These are phyloP conservation scores for Didymella exigua DNA, from an alignment of 2,329 filamentous ascomycete species.

Conservation along the genomic window DNA sequence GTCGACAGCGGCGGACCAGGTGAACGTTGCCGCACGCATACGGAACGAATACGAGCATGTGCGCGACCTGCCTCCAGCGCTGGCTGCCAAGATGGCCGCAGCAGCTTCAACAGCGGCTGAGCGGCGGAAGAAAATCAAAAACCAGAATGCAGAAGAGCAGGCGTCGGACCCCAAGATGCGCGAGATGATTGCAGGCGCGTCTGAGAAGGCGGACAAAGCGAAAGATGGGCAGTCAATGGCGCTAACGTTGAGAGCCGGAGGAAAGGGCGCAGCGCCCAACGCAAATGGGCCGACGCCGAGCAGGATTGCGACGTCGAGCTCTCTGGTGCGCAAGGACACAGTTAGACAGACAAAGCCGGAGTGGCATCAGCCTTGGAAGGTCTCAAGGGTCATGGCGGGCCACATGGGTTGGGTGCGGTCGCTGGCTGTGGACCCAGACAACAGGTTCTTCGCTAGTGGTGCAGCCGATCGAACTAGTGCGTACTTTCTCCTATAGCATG, in stretches of 20 bases:
- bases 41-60: constrained; percentile 78
- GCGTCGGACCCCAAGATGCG: constrained; percentile 62
- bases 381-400: constrained; percentile 96
- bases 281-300: constrained; percentile 61
- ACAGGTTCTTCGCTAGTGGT: constrained; percentile 96
- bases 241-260: constrained; percentile 59
- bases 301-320: constrained; percentile 58
- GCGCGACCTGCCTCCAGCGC: constrained; percentile 73
- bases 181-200: constrained; percentile 70
- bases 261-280: constrained; percentile 57
- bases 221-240: constrained; percentile 60
- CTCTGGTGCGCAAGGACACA: constrained; percentile 67
- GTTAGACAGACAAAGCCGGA: constrained; percentile 77
- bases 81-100: constrained; percentile 79
- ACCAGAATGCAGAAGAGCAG: constrained; percentile 54
- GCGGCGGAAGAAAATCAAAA: constrained; percentile 67
- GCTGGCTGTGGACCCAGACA: constrained; percentile 85
- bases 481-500: neutral
- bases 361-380: constrained; percentile 97
- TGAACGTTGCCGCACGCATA: constrained; percentile 63
- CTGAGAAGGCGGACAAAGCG: constrained; percentile 54
- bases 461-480: constrained; percentile 80
- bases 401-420: constrained; percentile 86
- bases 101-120: constrained; percentile 62
- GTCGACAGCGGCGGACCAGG: constrained; percentile 51